These are phyloP conservation scores for Xylona heveae DNA, from an alignment of 495 filamentous ascomycete genomes.

Conservation along the genomic window DNA sequence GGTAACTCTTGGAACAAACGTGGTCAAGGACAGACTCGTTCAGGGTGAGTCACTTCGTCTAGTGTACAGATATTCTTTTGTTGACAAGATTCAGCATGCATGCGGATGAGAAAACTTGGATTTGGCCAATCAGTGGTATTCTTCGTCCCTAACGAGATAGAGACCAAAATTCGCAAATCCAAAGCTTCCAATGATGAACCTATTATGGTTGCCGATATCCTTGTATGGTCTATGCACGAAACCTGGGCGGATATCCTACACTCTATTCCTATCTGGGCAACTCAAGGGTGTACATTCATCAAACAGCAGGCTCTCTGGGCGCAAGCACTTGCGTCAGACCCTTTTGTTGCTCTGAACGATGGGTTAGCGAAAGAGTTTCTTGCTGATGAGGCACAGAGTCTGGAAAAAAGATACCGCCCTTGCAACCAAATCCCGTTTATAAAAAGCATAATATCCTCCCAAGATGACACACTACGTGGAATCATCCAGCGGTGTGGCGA, in stretches of 20 bases:
- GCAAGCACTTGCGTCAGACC: too few relatives aligned
- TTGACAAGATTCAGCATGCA: slow-evolving; percentile 20
- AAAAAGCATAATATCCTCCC: slow-evolving; percentile 2
- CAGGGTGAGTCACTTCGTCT: slow-evolving; percentile 33
- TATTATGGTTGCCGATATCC: slow-evolving; percentile 4
- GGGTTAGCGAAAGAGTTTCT: slow-evolving; percentile 22
- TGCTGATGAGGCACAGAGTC: slow-evolving; percentile 22
- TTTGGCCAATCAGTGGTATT: slow-evolving; percentile 15
- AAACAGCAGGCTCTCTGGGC: too few relatives aligned
- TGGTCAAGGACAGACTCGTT: slow-evolving; percentile 51
- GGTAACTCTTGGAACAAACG: slow-evolving; percentile 43
- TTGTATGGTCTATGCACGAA: slow-evolving; percentile 7
- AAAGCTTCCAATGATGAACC: background rate
- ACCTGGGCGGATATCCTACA: slow-evolving; percentile 4
- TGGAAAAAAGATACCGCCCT: slow-evolving; percentile 20
- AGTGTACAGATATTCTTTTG: background rate
- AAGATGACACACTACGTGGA: slow-evolving; percentile 2
- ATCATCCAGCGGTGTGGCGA: background rate
- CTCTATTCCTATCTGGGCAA: slow-evolving; percentile 7
- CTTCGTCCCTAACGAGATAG: slow-evolving; percentile 24
- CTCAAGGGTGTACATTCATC: slow-evolving; percentile 13
- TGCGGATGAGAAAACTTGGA: slow-evolving; percentile 19
- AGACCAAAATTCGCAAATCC: slow-evolving; percentile 17
- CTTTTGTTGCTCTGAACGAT: too few relatives aligned
- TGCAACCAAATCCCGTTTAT: slow-evolving; percentile 3